Evolutionary conservation across 2,329 filamentous ascomycete genomes (phyloP), one percentile per base, ranked within the genome.

Genomic region (Ophiosphaerella korrae): DNA sequence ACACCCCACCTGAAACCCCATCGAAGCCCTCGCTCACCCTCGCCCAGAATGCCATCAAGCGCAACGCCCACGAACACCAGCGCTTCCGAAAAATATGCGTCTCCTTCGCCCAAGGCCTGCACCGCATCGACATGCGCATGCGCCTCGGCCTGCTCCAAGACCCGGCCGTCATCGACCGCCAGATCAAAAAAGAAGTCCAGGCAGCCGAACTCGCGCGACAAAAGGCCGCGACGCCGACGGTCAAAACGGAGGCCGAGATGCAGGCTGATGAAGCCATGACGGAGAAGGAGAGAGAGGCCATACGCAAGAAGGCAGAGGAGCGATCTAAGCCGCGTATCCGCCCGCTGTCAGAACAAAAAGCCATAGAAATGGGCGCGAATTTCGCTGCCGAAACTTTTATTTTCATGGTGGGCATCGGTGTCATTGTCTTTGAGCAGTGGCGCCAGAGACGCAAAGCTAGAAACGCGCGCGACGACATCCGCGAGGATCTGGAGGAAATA

Each of bases 311-410:
- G 42, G 53, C 64, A 35, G 59, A 76, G 64, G 68, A 68, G 68
- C 35, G 74, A 70, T 23, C 55, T 9, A 69, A 64, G 76, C 82
- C 82, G 5, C 80, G 80, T 31, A 88, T 88, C 48, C 76, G 85
- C 38, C 86, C 86, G 7, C 75, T 89, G 9, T 84, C 83, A 2
- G 86, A 89, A 66, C 79, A 82, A 11, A 87, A 88, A 62, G 86
- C 86, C 0, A 88, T 89, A 47, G 86, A 89, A 65, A 81, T 82
- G 33, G 86, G 86, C 3, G 86, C 86, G 3, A 88, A 86, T 55
- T 88, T 89, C 63, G 86, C 87, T 42, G 84, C 84, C 29, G 86
- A 89, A 64, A 74, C 82, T 0, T 89, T 89, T 64, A 78, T 89
- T 34, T 88, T 88, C 60, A 61, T 79, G 3, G 86, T 88, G 11